Base-by-base conservation (phyloP, 345 rosid species). In the Heritiera littoralis region DNA sequence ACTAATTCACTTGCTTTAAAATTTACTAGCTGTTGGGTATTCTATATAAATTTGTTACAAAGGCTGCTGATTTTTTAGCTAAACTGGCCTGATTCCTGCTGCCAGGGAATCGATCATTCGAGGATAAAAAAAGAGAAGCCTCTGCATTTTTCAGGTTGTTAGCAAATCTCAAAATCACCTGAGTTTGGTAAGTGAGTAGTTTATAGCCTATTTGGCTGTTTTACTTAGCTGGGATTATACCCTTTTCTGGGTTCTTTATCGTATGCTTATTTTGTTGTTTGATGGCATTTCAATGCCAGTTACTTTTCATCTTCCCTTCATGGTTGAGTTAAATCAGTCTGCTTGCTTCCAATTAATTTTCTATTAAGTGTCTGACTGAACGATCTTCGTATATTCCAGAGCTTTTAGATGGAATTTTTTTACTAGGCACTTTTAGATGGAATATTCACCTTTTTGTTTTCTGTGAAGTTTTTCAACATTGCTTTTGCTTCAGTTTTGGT, bases 41-140 rank as follows among this genome's bases (percentile, higher is more conserved):
- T 32, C 46, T 32, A 17, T 32, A 15, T 15, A 49, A 70, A 12
- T 23, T 52, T 72, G 60, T 14, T 15, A 51, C 28, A 18, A 72
- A 3, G 14, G 15, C 17, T 51, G 56, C 38, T 15, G 17, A 52
- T 52, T 3, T 32, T 41, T 9, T 15, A 54, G 15, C 45, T 8
- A 38, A 51, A 52, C 49, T 52, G 48, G 15, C 76, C 18, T 52
- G 61, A 32, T 72, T 72, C 61, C 60, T 72, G 75, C 12, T 51
- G 13, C 41, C 9, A 30, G 41, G 59, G n/a, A 49, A 71, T 71
- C 58, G 11, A 71, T 71, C 43, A 8, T 48, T 70, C 14, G 41
- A 3, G 38, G 63, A 28, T 30, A 48, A 8, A 28, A 49, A 28
- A 28, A 6, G 4, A 28, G 41, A 70, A 70, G 59, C 41, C 59